Evolutionary conservation across 495 filamentous ascomycete genomes (phyloP).

Genomic region (Polyplosphaeria fusca): DNA sequence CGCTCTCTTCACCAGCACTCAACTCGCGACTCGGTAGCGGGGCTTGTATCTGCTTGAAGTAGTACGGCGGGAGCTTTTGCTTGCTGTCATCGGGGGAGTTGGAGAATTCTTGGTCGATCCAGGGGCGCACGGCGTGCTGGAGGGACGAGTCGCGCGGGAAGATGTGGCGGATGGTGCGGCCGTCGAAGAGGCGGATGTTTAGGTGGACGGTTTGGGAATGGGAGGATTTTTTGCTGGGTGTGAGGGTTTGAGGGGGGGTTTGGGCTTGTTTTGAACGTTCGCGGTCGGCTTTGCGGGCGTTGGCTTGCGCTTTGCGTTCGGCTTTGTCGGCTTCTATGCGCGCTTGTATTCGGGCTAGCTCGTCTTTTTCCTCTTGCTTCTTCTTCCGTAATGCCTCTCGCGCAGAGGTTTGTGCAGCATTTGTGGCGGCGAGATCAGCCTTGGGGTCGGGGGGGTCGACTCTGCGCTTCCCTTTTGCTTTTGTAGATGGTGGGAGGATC

Average conservation of each 20-base stretch:
- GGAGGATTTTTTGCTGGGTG: constrained; percentile 20
- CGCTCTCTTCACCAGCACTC: constrained; percentile 67
- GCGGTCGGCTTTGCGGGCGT: constrained; percentile 43
- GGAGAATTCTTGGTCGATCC: constrained; percentile 57
- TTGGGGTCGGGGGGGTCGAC: constrained; percentile 22
- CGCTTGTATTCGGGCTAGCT: constrained; percentile 37
- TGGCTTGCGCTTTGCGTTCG: constrained; percentile 55
- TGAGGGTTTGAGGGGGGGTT: background rate
- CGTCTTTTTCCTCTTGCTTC: constrained; percentile 36
- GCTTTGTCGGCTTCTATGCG: constrained; percentile 54
- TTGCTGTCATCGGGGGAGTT: constrained; percentile 1
- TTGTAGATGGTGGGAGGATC: constrained; percentile 14
- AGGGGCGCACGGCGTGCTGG: constrained; percentile 64
- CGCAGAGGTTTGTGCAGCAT: constrained; percentile 30
- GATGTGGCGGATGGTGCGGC: constrained; percentile 66
- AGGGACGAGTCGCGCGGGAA: constrained; percentile 62
- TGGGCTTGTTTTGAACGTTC: background rate
- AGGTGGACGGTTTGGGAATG: constrained; percentile 54
- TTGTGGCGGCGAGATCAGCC: constrained; percentile 16
- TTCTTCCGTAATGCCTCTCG: constrained; percentile 26
- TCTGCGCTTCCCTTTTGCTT: constrained; percentile 34
- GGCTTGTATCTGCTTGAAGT: constrained; percentile 78
- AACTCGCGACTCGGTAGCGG: constrained; percentile 73
- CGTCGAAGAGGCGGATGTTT: constrained; percentile 82
- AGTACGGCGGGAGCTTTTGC: constrained; percentile 50